Percentiles rank a stretch among this genome's conserved stretches.
phyloP scores from a whole-genome alignment of 805 yeast species.

The Wickerhamomyces canadensis region DNA sequence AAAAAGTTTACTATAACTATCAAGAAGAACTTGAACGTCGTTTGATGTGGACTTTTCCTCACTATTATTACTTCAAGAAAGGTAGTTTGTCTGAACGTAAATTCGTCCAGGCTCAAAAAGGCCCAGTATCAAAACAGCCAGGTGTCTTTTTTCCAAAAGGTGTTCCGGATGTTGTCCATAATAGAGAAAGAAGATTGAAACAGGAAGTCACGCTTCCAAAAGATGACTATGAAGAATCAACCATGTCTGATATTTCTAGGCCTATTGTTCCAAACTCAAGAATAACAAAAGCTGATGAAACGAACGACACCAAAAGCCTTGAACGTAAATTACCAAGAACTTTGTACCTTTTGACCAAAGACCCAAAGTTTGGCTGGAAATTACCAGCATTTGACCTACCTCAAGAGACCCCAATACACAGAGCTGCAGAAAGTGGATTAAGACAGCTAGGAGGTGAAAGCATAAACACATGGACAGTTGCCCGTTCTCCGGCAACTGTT shows the following conservation, averaged over 20 bases:
- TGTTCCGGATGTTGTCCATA: constrained; percentile 77
- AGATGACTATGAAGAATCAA: constrained; percentile 31
- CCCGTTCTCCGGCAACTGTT: constrained; percentile 79
- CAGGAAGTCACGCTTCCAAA: constrained; percentile 77
- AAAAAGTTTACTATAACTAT: constrained; percentile 69
- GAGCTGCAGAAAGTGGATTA: constrained; percentile 70
- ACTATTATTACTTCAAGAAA: constrained; percentile 82
- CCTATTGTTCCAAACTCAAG: constrained; percentile 69
- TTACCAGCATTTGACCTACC: constrained; percentile 66
- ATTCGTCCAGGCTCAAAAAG: constrained; percentile 67
- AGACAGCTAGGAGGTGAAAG: constrained; percentile 64
- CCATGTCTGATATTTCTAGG: constrained; percentile 55
- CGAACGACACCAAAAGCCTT: constrained; percentile 56
- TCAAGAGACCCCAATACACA: constrained; percentile 48
- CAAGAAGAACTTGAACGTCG: constrained; percentile 84
- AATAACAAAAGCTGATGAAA: constrained; percentile 68
- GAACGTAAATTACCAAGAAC: constrained; percentile 79
- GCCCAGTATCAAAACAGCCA: constrained; percentile 67
- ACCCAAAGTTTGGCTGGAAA: constrained; percentile 48
- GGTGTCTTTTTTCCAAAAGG: constrained; percentile 80
- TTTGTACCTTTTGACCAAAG: constrained; percentile 65
- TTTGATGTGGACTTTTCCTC: constrained; percentile 96
- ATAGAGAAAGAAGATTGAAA: constrained; percentile 81
- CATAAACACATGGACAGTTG: constrained; percentile 87
- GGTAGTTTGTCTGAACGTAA: constrained; percentile 87